Percentiles rank a stretch among this genome's conserved stretches.
These are phyloP conservation scores for Elsinoe batatas DNA, from an alignment of 2,329 filamentous ascomycete genomes.

Conservation along the genomic window DNA sequence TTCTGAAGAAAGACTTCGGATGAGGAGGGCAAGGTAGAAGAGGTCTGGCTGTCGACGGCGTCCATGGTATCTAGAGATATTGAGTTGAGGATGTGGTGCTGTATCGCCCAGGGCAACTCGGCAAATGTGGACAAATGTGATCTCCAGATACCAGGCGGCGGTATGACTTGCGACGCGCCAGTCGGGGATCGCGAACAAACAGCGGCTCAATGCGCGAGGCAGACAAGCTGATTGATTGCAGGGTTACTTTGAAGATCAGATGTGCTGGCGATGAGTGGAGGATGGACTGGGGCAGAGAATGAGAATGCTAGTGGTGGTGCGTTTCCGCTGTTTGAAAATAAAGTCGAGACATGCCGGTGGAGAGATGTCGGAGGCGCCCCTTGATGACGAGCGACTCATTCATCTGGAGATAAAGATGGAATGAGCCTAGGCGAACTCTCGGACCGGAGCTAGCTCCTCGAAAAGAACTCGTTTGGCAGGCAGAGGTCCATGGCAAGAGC, in stretches of 20 bases:
- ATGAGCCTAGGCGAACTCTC: neutral
- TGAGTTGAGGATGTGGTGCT: neutral
- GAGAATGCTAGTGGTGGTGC: neutral
- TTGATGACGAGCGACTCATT: slow-evolving; percentile 8
- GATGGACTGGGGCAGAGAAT: neutral
- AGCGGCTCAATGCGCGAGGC: neutral
- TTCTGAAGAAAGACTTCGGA: neutral
- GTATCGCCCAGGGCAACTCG: neutral
- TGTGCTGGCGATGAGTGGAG: neutral
- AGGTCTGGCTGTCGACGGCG: neutral
- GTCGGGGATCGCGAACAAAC: slow-evolving; percentile 8
- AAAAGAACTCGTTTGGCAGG: neutral
- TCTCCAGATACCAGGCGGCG: slow-evolving; percentile 6
- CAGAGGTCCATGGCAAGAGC: neutral
- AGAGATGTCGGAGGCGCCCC: neutral
- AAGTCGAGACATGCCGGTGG: slow-evolving; percentile 1
- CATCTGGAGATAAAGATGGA: slow-evolving; percentile 3
- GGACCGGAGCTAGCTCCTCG: neutral
- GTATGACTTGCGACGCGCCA: slow-evolving; percentile 4
- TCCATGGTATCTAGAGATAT: neutral
- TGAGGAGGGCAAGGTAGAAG: neutral
- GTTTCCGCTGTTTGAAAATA: neutral
- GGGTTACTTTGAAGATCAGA: neutral
- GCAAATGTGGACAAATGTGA: neutral
- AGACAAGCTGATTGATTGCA: neutral